Evolutionary conservation across 176 grass and related monocot genomes (phyloP).

Genomic region (Coix lacrymajobi): DNA sequence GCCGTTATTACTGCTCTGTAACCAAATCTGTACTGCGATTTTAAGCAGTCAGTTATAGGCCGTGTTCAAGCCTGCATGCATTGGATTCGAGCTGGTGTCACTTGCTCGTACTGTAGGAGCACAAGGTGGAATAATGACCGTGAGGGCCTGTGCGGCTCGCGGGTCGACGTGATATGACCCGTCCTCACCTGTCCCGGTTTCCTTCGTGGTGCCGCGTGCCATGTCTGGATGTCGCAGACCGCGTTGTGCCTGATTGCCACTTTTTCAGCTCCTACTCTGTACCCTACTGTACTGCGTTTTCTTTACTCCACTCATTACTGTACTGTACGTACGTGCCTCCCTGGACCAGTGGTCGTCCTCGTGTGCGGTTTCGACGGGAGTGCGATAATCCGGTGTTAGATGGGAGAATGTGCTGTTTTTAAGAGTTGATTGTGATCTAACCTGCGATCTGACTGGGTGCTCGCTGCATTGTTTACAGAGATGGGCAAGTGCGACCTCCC

Average conservation of each 20-base stretch:
- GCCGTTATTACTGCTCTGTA: not conserved
- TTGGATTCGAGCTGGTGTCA: slow-evolving; percentile 25
- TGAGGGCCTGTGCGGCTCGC: not conserved
- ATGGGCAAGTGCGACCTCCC: slow-evolving; percentile 66
- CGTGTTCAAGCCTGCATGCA: not conserved
- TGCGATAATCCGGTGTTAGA: not conserved
- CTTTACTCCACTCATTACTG: not conserved
- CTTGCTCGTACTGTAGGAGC: too few species aligned
- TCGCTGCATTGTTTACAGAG: slow-evolving; percentile 33
- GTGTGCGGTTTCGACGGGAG: not conserved
- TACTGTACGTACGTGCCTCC: not conserved
- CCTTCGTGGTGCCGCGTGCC: slow-evolving; percentile 16
- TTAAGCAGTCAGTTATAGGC: too few species aligned
- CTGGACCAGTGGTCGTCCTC: not conserved
- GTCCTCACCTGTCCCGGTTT: not conserved
- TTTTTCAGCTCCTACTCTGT: not conserved
- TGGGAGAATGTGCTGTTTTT: not conserved
- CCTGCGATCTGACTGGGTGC: not conserved
- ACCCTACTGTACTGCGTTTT: not conserved
- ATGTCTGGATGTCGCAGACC: not conserved
- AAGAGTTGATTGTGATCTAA: not conserved
- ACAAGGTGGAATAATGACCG: not conserved
- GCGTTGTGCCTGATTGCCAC: not conserved
- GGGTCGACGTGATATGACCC: slow-evolving; percentile 28
- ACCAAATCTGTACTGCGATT: not conserved